Percentiles rank a stretch among this genome's conserved stretches.
These are phyloP conservation scores for Spathaspora girioi DNA, from an alignment of 805 yeast genomes.

Conservation along the genomic window DNA sequence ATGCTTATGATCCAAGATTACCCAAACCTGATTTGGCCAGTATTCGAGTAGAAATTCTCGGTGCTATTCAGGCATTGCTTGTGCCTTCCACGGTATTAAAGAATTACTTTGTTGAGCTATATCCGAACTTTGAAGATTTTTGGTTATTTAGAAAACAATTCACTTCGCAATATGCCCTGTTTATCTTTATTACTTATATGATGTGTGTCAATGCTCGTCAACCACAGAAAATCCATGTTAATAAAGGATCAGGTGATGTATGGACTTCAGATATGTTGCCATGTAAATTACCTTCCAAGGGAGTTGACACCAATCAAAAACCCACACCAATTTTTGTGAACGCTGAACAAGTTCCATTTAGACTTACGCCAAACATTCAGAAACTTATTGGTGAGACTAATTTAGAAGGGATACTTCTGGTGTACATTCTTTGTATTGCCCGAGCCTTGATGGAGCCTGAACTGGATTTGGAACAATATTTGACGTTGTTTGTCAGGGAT, in stretches of 20 bases:
- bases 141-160: constrained; percentile 97
- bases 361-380: constrained; percentile 94
- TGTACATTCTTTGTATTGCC: constrained; percentile 79
- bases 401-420: constrained; percentile 86
- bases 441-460: constrained; percentile 88
- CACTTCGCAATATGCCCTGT: constrained; percentile 90
- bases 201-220: constrained; percentile 90
- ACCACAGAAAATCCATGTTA: constrained; percentile 88
- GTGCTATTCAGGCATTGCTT: constrained; percentile 81
- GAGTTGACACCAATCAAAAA: constrained; percentile 45
- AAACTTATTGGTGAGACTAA: constrained; percentile 91
- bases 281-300: constrained; percentile 64
- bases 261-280: constrained; percentile 97
- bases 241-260: constrained; percentile 78
- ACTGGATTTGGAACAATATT: constrained; percentile 83
- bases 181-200: constrained; percentile 89
- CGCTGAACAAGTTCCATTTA: constrained; percentile 91
- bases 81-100: constrained; percentile 83
- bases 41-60: constrained; percentile 84
- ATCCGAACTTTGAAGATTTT: constrained; percentile 83
- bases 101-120: constrained; percentile 69
- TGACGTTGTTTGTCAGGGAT: constrained; percentile 93
- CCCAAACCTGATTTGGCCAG: constrained; percentile 91
- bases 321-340: constrained; percentile 84
- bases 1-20: constrained; percentile 88